A percentile compares a stretch with the other conserved stretches of the same genome.
Conservation (phyloP, 1,284 basidiomycete species). For the Ustilago curta region DNA sequence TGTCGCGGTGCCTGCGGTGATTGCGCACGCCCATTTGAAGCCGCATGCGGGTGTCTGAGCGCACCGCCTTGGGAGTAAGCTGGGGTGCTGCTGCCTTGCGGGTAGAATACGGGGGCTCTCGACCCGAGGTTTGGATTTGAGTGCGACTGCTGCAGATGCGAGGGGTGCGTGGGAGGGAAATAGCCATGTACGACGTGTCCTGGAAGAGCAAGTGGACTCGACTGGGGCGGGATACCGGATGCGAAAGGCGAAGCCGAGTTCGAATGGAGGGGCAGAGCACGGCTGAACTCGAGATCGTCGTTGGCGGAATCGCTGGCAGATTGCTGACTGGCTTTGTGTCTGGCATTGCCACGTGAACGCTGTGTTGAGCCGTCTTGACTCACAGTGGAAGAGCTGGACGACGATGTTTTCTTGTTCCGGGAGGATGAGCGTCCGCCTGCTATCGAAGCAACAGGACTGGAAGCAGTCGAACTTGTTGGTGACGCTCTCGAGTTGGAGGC, state of each 20-base stretch:
- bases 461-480: constrained; percentile 25
- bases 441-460: constrained; percentile 26
- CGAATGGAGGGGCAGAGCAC: constrained; percentile 14
- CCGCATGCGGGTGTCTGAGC: constrained; percentile 18
- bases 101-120: constrained; percentile 37
- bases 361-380: constrained; percentile 23
- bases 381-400: constrained; percentile 18
- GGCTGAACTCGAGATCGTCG: constrained; percentile 44
- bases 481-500: constrained; percentile 5
- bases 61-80: constrained; percentile 22
- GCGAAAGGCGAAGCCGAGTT: constrained; percentile 1
- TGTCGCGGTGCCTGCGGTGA: background rate
- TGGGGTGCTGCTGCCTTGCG: constrained; percentile 32
- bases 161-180: constrained; percentile 10
- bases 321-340: background rate
- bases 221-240: constrained; percentile 18
- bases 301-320: constrained; percentile 7
- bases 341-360: constrained; percentile 1
- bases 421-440: constrained; percentile 9
- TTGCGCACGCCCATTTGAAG: too few relatives aligned
- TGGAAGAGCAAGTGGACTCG: constrained; percentile 29
- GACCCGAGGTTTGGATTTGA: constrained; percentile 43
- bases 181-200: constrained; percentile 18
- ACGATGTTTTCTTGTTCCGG: constrained; percentile 16
- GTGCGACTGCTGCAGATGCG: constrained; percentile 37